phyloP scores from a whole-genome alignment of 2,329 filamentous ascomycete species.

The Drechmeria coniospora region DNA sequence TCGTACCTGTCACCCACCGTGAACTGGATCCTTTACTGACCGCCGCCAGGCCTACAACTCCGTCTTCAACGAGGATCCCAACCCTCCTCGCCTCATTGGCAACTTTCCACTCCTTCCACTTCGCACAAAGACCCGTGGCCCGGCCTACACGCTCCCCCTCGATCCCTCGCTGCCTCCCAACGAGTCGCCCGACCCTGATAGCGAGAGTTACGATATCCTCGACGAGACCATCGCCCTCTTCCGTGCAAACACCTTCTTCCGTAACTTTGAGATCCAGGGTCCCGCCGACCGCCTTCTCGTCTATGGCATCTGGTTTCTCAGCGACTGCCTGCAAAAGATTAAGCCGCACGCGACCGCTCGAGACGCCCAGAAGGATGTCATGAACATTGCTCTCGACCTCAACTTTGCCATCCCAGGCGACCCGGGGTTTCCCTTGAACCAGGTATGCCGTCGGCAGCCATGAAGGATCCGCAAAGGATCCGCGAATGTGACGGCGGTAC shows the following conservation, averaged over 20 bases:
- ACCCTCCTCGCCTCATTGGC: slow-evolving; percentile 45
- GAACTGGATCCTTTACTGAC: too few relatives aligned
- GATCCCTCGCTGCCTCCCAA: slow-evolving; percentile 39
- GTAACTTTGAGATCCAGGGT: slow-evolving; percentile 98
- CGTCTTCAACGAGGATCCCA: slow-evolving; percentile 80
- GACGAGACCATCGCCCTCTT: slow-evolving; percentile 89
- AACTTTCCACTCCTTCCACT: slow-evolving; percentile 93
- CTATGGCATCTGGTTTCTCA: slow-evolving; percentile 91
- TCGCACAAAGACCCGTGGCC: slow-evolving; percentile 88
- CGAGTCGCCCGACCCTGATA: slow-evolving; percentile 64
- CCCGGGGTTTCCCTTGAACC: slow-evolving; percentile 83
- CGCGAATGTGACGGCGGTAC: too few relatives aligned
- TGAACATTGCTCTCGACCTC: slow-evolving; percentile 77
- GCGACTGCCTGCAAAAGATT: slow-evolving; percentile 79
- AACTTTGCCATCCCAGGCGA: slow-evolving; percentile 94
- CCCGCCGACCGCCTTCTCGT: slow-evolving; percentile 87
- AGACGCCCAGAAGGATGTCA: slow-evolving; percentile 56
- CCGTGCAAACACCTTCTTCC: slow-evolving; percentile 96
- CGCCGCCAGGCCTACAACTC: slow-evolving; percentile 98
- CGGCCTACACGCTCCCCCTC: slow-evolving; percentile 66
- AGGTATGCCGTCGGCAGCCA: slow-evolving; percentile 30
- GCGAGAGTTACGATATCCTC: slow-evolving; percentile 87
- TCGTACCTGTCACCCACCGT: too few relatives aligned
- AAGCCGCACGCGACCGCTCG: slow-evolving; percentile 52
- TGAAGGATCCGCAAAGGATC: too few relatives aligned